Percentiles rank a stretch among this genome's conserved stretches.
Conservation (phyloP, 2,329 filamentous ascomycete species). For the Phialophora expanda region DNA sequence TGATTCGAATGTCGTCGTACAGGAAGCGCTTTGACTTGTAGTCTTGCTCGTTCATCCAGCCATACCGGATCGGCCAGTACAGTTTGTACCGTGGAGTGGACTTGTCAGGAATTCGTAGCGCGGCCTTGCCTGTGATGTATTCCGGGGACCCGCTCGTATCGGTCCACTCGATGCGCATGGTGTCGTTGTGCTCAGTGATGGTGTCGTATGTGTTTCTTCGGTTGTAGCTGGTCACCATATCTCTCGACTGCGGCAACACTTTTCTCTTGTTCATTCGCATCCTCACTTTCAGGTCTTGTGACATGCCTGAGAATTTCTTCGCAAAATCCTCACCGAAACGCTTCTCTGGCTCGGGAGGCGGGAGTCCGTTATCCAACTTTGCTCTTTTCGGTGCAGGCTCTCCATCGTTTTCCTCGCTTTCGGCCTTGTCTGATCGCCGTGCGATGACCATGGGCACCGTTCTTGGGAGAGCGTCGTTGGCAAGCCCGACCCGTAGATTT, state of each 20-base stretch:
- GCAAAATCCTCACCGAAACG: constrained; percentile 84
- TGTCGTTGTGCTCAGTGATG: constrained; percentile 94
- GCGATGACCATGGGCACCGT: constrained; percentile 93
- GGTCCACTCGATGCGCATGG: constrained; percentile 93
- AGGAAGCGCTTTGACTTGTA: constrained; percentile 80
- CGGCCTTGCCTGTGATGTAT: constrained; percentile 80
- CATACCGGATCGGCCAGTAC: constrained; percentile 87
- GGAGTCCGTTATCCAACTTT: constrained; percentile 60
- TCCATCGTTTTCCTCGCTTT: constrained; percentile 80
- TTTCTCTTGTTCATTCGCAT: constrained; percentile 95
- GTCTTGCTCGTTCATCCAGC: constrained; percentile 88
- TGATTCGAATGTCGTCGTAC: constrained; percentile 83
- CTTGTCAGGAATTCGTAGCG: constrained; percentile 84
- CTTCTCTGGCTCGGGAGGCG: constrained; percentile 67
- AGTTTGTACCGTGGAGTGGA: constrained; percentile 89
- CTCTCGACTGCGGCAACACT: constrained; percentile 95
- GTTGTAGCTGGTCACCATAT: constrained; percentile 94
- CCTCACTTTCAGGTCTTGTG: constrained; percentile 81
- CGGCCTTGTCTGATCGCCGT: constrained; percentile 74
- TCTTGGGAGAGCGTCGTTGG: constrained; percentile 93
- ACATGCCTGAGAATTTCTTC: constrained; percentile 76
- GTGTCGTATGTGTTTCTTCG: constrained; percentile 79
- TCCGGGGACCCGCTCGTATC: constrained; percentile 75
- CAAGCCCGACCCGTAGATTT: constrained; percentile 89
- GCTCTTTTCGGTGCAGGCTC: constrained; percentile 74